Evolutionary conservation across 345 rosid species (phyloP), one percentile per base, ranked within the genome.

Genomic region (Laguncularia racemosa): DNA sequence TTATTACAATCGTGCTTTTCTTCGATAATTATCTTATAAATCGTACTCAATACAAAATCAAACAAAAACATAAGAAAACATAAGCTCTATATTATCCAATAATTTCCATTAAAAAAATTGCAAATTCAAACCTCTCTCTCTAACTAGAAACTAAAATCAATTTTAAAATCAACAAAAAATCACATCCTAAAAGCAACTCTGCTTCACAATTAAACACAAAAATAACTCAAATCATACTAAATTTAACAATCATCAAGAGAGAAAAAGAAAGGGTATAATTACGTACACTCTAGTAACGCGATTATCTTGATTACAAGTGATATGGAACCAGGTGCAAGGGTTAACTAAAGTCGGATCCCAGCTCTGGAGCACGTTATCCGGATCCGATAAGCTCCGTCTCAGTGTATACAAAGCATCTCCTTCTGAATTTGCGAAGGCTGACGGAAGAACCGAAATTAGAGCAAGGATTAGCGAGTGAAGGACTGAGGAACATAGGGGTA

Each of bases 281-380:
- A 57, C 40, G 40, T 79, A 92, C 98, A 92, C 67, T 61, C 98
- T 84, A 33, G 98, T 92, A 48, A 92, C 98, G 71, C 85, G 95
- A 66, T 75, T 86, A 45, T 86, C 76, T 70, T 78, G 93, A 71
- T 92, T 84, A 73, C 98, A 92, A 59, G 95, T 86, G 81, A 89
- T 72, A 68, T 92, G 98, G 68, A 92, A 92, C 98, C 98, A 92
- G 44, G 98, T 92, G 63, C 98, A 92, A 1, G 98, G 97, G 61
- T 77, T 92, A 44, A 92, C 98, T 16, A 92, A 89, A 51, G 84
- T 92, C 13, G 98, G 98, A 86, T 92, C 98, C 98, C 98, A 92
- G 80, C 98, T 92, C 75, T 92, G 97, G 58, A 92, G 88, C 10
- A 83, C 95, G 79, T 77, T 82, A 68, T 86, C 86, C 12, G 89